Evolutionary conservation across 176 grass and related monocot species (phyloP), one percentile per base, ranked within the genome.

Genomic region (Cenchrus americanus): DNA sequence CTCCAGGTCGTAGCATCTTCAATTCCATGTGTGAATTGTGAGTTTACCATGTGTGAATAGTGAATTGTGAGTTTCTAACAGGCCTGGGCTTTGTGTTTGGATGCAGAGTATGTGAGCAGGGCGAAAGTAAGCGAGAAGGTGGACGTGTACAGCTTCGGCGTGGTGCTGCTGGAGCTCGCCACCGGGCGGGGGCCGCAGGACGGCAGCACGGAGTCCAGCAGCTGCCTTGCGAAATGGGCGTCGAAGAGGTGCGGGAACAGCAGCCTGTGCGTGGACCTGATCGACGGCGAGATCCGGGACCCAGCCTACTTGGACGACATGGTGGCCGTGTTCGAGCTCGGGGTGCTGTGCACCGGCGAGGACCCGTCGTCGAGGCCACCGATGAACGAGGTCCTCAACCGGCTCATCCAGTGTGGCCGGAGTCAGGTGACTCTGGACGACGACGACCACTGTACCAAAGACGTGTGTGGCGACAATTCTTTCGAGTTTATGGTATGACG

Each of bases 131-230:
- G 80, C 53, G 67, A 71, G 58, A 78, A 64, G 42, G 59, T 78
- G 43, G 93, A 96, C 19, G 93, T 96, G 3, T 96, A 93, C 34
- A 87, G 88, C n/a, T 93, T 93, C 0, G 93, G 93, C 41, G 93
- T 96, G 0, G 90, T 96, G 23, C 53, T 96, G 3, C n/a, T 96
- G 8, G 93, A 96, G 73, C 93, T 97, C 1, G 27, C 61, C 9
- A 79, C 77, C 0, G 69, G 80, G 2, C 44, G 69, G 1, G 69
- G 42, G 3, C 23, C 55, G 4, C 58, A 74, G 40, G 81, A 74
- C 8, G 69, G 58, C 27, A 44, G 57, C 81, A 40, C 44, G 27
- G 81, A 83, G 27, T 83, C 81, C 19, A 57, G 69, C 42, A 83
- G 81, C 81, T 83, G 81, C 27, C 59, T 73, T 0, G 69, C 44